phyloP scores from a whole-genome alignment of 2,329 filamentous ascomycete species.

The Pseudocercospora crystallina region DNA sequence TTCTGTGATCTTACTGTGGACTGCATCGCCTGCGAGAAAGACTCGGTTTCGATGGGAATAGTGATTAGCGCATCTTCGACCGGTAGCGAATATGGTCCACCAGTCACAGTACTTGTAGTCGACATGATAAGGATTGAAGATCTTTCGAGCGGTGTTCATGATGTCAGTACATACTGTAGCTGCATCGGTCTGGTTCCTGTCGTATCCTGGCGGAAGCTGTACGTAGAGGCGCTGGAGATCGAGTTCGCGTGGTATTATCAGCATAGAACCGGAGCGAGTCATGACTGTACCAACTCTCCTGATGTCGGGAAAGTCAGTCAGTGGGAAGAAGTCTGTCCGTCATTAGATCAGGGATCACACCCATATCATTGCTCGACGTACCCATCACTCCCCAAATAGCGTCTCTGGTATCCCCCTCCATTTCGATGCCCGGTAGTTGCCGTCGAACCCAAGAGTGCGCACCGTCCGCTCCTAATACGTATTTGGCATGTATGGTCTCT shows the following conservation, averaged over 20 bases:
- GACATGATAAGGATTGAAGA: constrained; percentile 54
- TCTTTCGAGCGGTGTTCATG: constrained; percentile 59
- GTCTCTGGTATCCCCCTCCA: constrained; percentile 26
- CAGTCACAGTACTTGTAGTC: constrained; percentile 21
- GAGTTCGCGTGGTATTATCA: constrained; percentile 70
- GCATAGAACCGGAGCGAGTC: constrained; percentile 66
- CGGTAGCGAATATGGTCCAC: constrained; percentile 67
- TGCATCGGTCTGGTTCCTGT: constrained; percentile 50
- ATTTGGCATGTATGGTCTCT: constrained; percentile 22
- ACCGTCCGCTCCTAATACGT: constrained; percentile 28
- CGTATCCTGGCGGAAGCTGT: constrained; percentile 36
- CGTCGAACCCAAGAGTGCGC: constrained; percentile 19
- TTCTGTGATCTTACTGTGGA: constrained; percentile 26
- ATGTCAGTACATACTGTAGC: constrained; percentile 58
- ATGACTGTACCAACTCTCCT: constrained; percentile 77
- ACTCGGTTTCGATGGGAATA: constrained; percentile 57
- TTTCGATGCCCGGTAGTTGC: constrained; percentile 12
- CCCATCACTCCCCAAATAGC: constrained; percentile 29
- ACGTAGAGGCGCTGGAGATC: constrained; percentile 28
- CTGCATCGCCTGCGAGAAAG: constrained; percentile 36
- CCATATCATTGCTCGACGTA: background rate
- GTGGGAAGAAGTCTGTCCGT: constrained; percentile 25
- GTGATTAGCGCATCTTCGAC: constrained; percentile 58
- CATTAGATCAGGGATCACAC: background rate
- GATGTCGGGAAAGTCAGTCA: constrained; percentile 58